Evolutionary conservation across 495 filamentous ascomycete genomes (phyloP), one percentile per base, ranked within the genome.

Genomic region (Tuber brumale): DNA sequence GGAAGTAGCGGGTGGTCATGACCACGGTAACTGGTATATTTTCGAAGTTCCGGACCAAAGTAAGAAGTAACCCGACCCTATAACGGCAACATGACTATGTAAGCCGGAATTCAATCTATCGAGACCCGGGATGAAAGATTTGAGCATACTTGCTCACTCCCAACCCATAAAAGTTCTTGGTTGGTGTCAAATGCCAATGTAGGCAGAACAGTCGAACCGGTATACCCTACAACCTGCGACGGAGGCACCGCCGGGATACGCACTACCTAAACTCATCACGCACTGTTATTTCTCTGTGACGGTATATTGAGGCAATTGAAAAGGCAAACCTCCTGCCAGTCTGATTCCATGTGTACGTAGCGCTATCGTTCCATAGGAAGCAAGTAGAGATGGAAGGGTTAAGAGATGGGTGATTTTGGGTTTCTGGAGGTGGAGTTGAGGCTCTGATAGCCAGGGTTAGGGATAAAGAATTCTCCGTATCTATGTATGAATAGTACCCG

Each of bases 141-240:
- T 37, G 35, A 9, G 79, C 90, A 85, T 85, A 96, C 94, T 87
- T 90, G 92, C 85, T 94, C 92, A 84, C 94, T 95, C 19, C 95
- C 95, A 16, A 89, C 88, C 95, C 96, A 99, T 76, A 98, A 83
- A 44, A 98, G 88, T 84, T 98, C 95, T 83, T 95, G 90, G 69
- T 88, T 86, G 75, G 90, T 91, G 82, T 99, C 95, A 82, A 98
- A 98, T 37, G 93, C 91, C 77, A 97, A 44, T 41, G 80, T 74
- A 51, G 80, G 79, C 41, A 76, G 80, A 70, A 76, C 74, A 69
- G 78, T n/a, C n/a, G n/a, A n/a, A n/a, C n/a, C 76, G 71, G 51
- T 71, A 70, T 76, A 74, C 23, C 80, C 70, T 39, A 72, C 79
- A 43, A 57, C 74, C 71, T 80, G 79, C 39, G 77, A 76, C 78